These are phyloP conservation scores for Monosporascus sp. DNA, from an alignment of 2,329 filamentous ascomycete genomes.

Conservation along the genomic window DNA sequence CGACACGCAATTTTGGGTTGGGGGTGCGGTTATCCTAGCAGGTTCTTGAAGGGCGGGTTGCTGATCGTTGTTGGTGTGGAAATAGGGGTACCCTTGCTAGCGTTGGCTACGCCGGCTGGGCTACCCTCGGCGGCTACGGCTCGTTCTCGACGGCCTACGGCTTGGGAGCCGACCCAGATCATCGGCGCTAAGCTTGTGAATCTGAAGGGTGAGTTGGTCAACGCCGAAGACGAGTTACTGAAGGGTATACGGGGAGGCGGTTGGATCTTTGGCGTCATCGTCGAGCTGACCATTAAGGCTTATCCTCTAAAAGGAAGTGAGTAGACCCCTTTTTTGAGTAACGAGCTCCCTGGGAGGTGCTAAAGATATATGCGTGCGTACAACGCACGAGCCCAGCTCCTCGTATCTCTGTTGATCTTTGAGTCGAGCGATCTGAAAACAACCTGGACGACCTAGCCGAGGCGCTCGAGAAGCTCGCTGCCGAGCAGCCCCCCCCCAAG, in stretches of 20 bases:
- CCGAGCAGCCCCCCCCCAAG: slow-evolving; percentile 2
- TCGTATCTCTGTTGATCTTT: slow-evolving; percentile 27
- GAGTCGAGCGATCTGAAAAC: slow-evolving; percentile 24
- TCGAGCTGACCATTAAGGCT: slow-evolving; percentile 34
- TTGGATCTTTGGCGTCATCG: slow-evolving; percentile 34
- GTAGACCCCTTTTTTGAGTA: not conserved
- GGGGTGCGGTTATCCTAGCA: too few species aligned
- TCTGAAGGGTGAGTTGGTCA: slow-evolving; percentile 28
- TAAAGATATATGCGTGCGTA: too few species aligned
- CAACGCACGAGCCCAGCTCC: slow-evolving; percentile 7
- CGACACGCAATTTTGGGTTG: too few species aligned
- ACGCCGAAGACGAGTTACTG: slow-evolving; percentile 32
- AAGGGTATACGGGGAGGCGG: slow-evolving; percentile 35
- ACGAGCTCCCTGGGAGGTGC: too few species aligned
- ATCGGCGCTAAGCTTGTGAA: slow-evolving; percentile 33
- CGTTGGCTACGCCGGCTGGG: slow-evolving; percentile 31
- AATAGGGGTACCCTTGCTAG: slow-evolving; percentile 17
- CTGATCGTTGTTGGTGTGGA: not conserved
- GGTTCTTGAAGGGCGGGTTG: too few species aligned
- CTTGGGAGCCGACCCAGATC: slow-evolving; percentile 32
- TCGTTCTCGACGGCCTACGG: slow-evolving; percentile 26
- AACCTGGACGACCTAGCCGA: slow-evolving; percentile 19
- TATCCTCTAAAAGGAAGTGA: slow-evolving; percentile 29
- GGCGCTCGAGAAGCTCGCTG: slow-evolving; percentile 16
- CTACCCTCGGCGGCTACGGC: slow-evolving; percentile 30